Conservation (phyloP, 225 moss, liverwort and hornwort species). For the Bryoerythrophyllum caledonicum region DNA sequence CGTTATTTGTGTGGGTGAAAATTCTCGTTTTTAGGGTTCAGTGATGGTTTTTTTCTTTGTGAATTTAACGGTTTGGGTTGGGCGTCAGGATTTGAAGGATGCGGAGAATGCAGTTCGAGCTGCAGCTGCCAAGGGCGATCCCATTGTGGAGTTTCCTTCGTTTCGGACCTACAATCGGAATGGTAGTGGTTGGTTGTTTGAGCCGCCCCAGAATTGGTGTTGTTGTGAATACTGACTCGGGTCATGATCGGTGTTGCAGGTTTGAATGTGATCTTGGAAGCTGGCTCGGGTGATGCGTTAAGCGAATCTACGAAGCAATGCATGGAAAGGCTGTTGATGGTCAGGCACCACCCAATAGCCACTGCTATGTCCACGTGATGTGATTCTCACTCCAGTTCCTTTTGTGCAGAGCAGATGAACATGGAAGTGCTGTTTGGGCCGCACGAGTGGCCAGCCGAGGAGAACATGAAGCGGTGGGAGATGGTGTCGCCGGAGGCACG, state of each 20-base stretch:
- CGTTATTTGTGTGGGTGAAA: not conserved
- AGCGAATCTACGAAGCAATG: conserved; percentile 56
- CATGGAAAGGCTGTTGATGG: conserved; percentile 81
- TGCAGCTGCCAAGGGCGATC: conserved; percentile 63
- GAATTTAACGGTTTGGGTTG: conserved; percentile 10
- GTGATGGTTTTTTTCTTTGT: not conserved
- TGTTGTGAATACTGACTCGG: conserved; percentile 1
- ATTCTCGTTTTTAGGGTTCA: conserved; percentile 4
- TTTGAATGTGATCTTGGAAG: conserved; percentile 67
- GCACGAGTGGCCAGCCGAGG: conserved; percentile 91
- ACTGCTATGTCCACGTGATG: not conserved
- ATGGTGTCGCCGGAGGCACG: conserved; percentile 90
- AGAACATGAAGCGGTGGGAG: conserved; percentile 85
- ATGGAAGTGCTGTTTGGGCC: conserved; percentile 84
- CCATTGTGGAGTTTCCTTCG: conserved; percentile 71
- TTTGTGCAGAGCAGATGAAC: conserved; percentile 78
- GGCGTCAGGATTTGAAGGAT: conserved; percentile 64
- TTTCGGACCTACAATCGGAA: conserved; percentile 81
- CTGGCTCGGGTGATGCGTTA: conserved; percentile 67
- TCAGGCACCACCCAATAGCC: conserved; percentile 27
- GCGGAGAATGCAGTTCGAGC: conserved; percentile 66
- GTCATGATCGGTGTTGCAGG: conserved; percentile 48
- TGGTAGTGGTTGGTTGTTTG: conserved; percentile 47
- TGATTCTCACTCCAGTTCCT: conserved; percentile 37
- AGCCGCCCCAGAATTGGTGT: not conserved